phyloP scores from a whole-genome alignment of 2,329 filamentous ascomycete species.

The Fusarium duplospermum region DNA sequence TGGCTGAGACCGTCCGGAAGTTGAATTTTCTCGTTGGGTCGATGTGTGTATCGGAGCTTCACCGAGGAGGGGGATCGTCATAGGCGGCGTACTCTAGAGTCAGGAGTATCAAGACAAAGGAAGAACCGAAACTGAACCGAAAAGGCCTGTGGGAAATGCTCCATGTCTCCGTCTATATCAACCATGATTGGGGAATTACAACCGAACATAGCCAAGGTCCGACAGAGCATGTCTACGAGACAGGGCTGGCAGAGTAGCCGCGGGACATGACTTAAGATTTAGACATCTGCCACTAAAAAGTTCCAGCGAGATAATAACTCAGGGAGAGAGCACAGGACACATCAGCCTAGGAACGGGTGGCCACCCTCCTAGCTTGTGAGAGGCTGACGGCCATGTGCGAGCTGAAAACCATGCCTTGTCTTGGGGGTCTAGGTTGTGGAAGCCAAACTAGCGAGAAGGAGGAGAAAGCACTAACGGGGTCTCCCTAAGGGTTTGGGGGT shows the following conservation, averaged over 20 bases:
- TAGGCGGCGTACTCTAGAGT: background rate
- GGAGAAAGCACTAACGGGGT: background rate
- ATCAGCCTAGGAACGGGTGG: background rate
- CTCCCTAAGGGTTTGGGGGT: background rate
- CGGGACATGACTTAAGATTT: slow-evolving; percentile 6
- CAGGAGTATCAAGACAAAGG: slow-evolving; percentile 1
- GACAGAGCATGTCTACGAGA: slow-evolving; percentile 5
- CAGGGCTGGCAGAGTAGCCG: slow-evolving; percentile 4
- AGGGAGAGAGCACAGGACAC: background rate
- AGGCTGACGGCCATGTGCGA: slow-evolving; percentile 9
- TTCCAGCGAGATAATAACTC: background rate
- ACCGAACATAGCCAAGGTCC: slow-evolving; percentile 32
- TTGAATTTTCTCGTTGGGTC: background rate
- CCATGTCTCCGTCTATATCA: slow-evolving; percentile 29
- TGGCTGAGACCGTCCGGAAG: slow-evolving; percentile 2
- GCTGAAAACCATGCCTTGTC: slow-evolving; percentile 24
- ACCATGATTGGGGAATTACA: slow-evolving; percentile 10
- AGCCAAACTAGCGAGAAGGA: slow-evolving; percentile 5
- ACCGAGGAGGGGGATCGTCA: slow-evolving; percentile 6
- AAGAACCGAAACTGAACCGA: slow-evolving; percentile 10
- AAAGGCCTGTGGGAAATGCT: slow-evolving; percentile 2
- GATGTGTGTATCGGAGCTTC: slow-evolving; percentile 26
- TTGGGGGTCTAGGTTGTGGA: slow-evolving; percentile 4
- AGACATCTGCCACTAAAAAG: background rate
- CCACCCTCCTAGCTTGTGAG: background rate